These are phyloP conservation scores for Peronospora belbahrii DNA, from an alignment of 352 stramenopile genomes.

Conservation along the genomic window DNA sequence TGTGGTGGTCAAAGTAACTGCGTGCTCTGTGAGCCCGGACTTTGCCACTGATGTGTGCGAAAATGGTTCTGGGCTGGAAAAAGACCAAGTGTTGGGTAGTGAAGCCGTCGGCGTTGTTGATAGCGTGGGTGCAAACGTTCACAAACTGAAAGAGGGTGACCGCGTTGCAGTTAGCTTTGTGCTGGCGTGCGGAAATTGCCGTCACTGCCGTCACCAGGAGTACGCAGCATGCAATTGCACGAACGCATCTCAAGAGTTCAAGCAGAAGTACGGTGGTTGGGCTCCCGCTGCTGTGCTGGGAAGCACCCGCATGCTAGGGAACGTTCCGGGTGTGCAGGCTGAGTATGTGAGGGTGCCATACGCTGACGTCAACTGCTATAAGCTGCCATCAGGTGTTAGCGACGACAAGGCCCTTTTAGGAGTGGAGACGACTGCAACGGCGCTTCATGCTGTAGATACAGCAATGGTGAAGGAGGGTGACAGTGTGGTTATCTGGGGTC, in stretches of 20 bases:
- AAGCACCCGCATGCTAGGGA: conserved; percentile 40
- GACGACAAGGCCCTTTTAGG: conserved; percentile 66
- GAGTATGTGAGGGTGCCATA: conserved; percentile 74
- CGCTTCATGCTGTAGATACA: conserved; percentile 53
- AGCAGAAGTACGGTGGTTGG: conserved; percentile 54
- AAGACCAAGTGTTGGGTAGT: conserved; percentile 57
- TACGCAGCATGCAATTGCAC: conserved; percentile 66
- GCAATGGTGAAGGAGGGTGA: conserved; percentile 40
- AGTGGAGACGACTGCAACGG: conserved; percentile 46
- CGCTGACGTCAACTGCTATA: conserved; percentile 62
- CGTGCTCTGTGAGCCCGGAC: conserved; percentile 49
- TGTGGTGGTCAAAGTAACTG: conserved; percentile 57
- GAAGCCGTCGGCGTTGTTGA: conserved; percentile 63
- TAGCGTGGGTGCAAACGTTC: conserved; percentile 38
- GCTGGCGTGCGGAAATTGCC: conserved; percentile 60
- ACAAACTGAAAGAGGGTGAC: conserved; percentile 49
- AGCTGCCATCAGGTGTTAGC: conserved; percentile 39
- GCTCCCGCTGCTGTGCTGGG: conserved; percentile 58
- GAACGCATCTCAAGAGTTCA: conserved; percentile 62
- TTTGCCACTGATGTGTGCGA: conserved; percentile 38
- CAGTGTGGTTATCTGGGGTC: conserved; percentile 58
- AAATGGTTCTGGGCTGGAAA: conserved; percentile 38
- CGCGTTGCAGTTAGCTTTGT: conserved; percentile 71
- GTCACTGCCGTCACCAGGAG: conserved; percentile 49
- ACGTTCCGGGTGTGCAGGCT: conserved; percentile 57